Conservation (phyloP, 164 flowering plant genomes). For the Nelumbo lutea region DNA sequence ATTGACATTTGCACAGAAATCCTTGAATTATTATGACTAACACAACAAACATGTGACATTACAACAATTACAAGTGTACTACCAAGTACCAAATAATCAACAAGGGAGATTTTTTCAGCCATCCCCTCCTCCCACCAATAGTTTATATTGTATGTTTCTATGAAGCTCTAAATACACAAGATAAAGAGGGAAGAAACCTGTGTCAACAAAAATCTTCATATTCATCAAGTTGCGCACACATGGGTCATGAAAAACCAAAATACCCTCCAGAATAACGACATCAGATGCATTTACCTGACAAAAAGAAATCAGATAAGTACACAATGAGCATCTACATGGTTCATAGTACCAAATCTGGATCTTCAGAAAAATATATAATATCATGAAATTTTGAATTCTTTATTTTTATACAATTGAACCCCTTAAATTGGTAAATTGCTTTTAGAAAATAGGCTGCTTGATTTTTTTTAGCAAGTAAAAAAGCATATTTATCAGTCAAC, state of each 20-base stretch:
- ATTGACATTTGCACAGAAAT: no score
- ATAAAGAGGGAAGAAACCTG: constrained; percentile 44
- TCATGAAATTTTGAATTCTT: no score
- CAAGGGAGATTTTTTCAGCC: no score
- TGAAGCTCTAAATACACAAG: neutral
- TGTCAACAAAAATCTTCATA: constrained; percentile 95
- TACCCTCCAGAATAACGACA: constrained; percentile 94
- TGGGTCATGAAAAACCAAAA: constrained; percentile 86
- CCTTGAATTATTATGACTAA: no score
- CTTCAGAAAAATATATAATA: neutral
- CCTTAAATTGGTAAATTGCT: no score
- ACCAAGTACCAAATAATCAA: no score
- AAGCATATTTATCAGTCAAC: no score
- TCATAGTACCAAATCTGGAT: neutral
- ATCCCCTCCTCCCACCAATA: neutral
- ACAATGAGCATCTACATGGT: neutral
- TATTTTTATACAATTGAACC: no score
- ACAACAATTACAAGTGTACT: no score
- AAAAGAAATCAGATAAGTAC: neutral
- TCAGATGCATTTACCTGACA: constrained; percentile 92
- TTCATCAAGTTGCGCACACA: constrained; percentile 85
- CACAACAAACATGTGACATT: no score
- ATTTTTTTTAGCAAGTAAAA: no score
- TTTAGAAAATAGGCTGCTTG: no score
- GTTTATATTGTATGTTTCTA: neutral